Conservation (phyloP, 768 basidiomycete genomes). For the Clavulina sp. region DNA sequence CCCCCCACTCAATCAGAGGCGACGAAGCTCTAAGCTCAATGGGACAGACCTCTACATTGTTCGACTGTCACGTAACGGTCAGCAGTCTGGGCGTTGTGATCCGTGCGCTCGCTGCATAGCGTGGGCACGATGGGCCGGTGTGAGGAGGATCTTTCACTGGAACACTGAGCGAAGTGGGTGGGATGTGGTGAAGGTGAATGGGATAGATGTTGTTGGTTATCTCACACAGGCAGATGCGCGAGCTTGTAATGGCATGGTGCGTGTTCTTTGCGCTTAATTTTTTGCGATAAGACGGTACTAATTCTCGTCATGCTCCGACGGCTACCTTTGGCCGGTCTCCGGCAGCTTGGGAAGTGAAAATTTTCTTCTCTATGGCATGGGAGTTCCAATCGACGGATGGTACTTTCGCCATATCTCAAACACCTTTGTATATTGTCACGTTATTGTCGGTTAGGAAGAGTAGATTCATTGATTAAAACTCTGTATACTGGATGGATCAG, state of each 20-base stretch:
- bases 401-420: no score
- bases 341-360: no score
- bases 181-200: slow-evolving; percentile 11
- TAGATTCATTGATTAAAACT: no score
- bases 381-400: no score
- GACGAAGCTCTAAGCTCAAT: slow-evolving; percentile 27
- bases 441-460: no score
- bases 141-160: slow-evolving; percentile 37
- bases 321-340: no score
- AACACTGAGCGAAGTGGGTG: slow-evolving; percentile 3
- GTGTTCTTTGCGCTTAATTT: no score
- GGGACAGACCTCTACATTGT: slow-evolving; percentile 40
- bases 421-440: no score
- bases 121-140: slow-evolving; percentile 40
- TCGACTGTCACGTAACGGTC: slow-evolving; percentile 31
- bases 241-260: background rate
- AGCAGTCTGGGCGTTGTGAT: slow-evolving; percentile 31
- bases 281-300: no score
- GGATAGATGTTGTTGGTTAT: slow-evolving; percentile 3
- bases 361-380: no score
- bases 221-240: background rate
- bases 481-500: no score
- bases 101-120: slow-evolving; percentile 41
- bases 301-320: no score
- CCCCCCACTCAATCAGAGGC: slow-evolving; percentile 10